Conservation (phyloP, 495 filamentous ascomycete species). For the Xylaria castorea region DNA sequence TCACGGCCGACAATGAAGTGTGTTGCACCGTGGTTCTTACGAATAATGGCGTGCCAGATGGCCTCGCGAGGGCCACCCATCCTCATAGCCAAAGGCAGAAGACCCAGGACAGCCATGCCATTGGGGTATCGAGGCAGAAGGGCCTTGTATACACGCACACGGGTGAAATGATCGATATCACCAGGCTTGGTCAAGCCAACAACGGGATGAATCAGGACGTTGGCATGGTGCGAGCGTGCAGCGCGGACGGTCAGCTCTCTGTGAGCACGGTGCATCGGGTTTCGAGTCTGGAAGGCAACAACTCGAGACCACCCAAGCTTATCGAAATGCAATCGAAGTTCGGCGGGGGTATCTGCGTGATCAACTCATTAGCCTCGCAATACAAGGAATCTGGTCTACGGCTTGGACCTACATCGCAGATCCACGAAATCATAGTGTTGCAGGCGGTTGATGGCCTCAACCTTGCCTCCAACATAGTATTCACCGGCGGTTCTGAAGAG, state of each 20-base stretch:
- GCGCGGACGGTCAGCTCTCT: slow-evolving; percentile 96
- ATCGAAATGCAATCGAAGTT: slow-evolving; percentile 95
- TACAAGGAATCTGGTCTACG: background rate
- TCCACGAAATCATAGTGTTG: slow-evolving; percentile 99
- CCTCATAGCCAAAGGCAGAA: slow-evolving; percentile 95
- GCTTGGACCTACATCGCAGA: slow-evolving; percentile 75
- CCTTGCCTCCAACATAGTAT: slow-evolving; percentile 92
- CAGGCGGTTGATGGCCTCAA: slow-evolving; percentile 90
- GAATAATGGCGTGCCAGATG: slow-evolving; percentile 99
- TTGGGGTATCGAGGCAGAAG: slow-evolving; percentile 97
- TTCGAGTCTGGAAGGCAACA: slow-evolving; percentile 98
- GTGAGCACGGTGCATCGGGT: slow-evolving; percentile 99
- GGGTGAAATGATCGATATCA: slow-evolving; percentile 99
- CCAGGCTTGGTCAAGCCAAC: slow-evolving; percentile 98
- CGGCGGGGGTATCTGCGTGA: slow-evolving; percentile 82
- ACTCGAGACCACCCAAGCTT: slow-evolving; percentile 97
- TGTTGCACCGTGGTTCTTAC: slow-evolving; percentile 98
- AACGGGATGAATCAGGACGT: slow-evolving; percentile 98
- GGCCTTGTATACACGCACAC: slow-evolving; percentile 97
- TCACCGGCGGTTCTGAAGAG: slow-evolving; percentile 80
- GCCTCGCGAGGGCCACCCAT: slow-evolving; percentile 99
- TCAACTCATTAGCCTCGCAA: slow-evolving; percentile 25
- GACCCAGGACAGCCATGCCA: slow-evolving; percentile 97
- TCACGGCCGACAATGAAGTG: slow-evolving; percentile 99
- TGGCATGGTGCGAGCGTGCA: slow-evolving; percentile 91